Percentiles rank a stretch among this genome's conserved stretches.
These are phyloP conservation scores for Colletotrichum sp. DNA, from an alignment of 2,329 filamentous ascomycete genomes.

Conservation along the genomic window DNA sequence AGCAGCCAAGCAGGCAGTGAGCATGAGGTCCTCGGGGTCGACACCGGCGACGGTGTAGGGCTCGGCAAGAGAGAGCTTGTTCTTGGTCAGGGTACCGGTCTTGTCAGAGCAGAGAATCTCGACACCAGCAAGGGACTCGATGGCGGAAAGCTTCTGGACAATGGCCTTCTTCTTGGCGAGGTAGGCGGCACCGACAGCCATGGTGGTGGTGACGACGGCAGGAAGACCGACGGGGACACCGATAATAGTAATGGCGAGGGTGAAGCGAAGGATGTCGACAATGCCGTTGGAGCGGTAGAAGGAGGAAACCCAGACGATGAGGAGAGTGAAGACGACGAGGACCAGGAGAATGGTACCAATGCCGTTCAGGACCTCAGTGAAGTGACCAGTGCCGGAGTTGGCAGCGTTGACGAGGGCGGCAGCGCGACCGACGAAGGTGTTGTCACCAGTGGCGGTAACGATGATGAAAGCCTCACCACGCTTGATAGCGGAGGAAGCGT, in stretches of 20 bases:
- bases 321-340: slow-evolving; percentile 79
- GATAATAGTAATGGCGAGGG: slow-evolving; percentile 87
- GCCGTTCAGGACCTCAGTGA: slow-evolving; percentile 88
- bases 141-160: slow-evolving; percentile 90
- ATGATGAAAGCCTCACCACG: slow-evolving; percentile 86
- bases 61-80: slow-evolving; percentile 87
- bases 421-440: slow-evolving; percentile 88
- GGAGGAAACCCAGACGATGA: slow-evolving; percentile 84
- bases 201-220: slow-evolving; percentile 91
- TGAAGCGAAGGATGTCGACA: slow-evolving; percentile 81
- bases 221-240: slow-evolving; percentile 93
- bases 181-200: slow-evolving; percentile 92
- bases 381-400: slow-evolving; percentile 78
- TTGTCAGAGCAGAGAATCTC: slow-evolving; percentile 96
- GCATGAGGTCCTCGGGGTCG: slow-evolving; percentile 87
- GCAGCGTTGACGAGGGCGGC: slow-evolving; percentile 85
- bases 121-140: slow-evolving; percentile 90
- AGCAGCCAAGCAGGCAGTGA: slow-evolving; percentile 87
- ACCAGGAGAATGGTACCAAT: slow-evolving; percentile 83
- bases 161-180: slow-evolving; percentile 93
- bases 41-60: slow-evolving; percentile 84
- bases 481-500: slow-evolving; percentile 87
- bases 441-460: slow-evolving; percentile 84
- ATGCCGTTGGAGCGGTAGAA: slow-evolving; percentile 89
- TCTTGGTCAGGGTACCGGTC: slow-evolving; percentile 92